Evolutionary conservation across 306 rosid species (phyloP).

Genomic region (Elaeagnus macrophylla): DNA sequence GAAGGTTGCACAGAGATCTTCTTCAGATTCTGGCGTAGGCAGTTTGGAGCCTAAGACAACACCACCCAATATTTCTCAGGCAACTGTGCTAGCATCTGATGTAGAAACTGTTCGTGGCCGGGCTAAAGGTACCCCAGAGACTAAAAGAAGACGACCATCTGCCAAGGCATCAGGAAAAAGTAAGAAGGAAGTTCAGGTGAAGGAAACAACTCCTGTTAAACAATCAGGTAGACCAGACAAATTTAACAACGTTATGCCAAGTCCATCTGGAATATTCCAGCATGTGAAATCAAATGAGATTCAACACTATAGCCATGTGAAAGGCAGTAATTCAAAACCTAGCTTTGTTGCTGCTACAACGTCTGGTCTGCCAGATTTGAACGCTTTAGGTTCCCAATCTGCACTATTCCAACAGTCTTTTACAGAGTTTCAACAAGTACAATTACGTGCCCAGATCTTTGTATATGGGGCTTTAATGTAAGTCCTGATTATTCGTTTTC

Average conservation of each 20-base stretch:
- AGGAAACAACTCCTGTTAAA: constrained; percentile 34
- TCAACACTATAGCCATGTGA: constrained; percentile 57
- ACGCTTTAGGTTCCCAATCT: constrained; percentile 56
- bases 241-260: constrained; percentile 29
- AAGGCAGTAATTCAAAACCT: constrained; percentile 47
- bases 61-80: constrained; percentile 25
- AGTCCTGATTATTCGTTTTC: constrained; percentile 30
- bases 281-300: constrained; percentile 59
- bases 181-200: constrained; percentile 36
- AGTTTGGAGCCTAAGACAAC: constrained; percentile 28
- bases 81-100: constrained; percentile 43
- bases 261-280: constrained; percentile 59
- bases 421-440: constrained; percentile 87
- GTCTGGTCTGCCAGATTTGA: constrained; percentile 79
- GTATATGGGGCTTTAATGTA: constrained; percentile 98
- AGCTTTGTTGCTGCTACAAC: constrained; percentile 47
- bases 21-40: constrained; percentile 31
- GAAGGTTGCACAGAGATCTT: constrained; percentile 50
- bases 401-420: constrained; percentile 78
- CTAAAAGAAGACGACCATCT: constrained; percentile 57
- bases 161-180: constrained; percentile 45
- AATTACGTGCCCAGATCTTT: constrained; percentile 94
- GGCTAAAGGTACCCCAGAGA: constrained; percentile 53
- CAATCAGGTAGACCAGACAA: constrained; percentile 43
- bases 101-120: constrained; percentile 29